These are phyloP conservation scores for Sechiopsis laciniata DNA, from an alignment of 306 rosid genomes.

Conservation along the genomic window DNA sequence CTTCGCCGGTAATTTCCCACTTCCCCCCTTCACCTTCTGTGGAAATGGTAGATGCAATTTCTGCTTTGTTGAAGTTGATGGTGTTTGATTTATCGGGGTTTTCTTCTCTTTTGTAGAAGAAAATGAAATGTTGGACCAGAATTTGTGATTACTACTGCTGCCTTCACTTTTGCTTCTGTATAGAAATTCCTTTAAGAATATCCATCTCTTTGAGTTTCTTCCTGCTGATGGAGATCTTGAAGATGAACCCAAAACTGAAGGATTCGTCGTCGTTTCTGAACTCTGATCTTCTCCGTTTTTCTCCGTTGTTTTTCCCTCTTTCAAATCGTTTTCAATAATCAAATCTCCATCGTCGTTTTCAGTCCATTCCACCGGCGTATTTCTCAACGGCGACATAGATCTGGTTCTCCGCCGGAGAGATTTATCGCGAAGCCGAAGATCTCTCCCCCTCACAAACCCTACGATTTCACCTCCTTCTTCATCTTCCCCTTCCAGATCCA, in stretches of 20 bases:
- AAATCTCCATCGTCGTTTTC: conserved; percentile 30
- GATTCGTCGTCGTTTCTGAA: conserved; percentile 37
- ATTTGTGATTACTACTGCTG: conserved; percentile 67
- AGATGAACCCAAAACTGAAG: conserved; percentile 70
- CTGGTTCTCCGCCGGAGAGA: conserved; percentile 71
- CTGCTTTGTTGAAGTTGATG: conserved; percentile 1
- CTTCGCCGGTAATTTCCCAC: conserved; percentile 33
- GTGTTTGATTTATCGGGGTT: conserved; percentile 1
- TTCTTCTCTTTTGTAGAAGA: conserved; percentile 68
- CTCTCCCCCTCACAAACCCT: conserved; percentile 64
- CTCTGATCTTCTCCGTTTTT: conserved; percentile 27
- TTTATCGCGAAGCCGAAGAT: conserved; percentile 61
- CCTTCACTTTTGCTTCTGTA: conserved; percentile 93
- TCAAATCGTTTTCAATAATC: conserved; percentile 27
- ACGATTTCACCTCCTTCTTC: conserved; percentile 20
- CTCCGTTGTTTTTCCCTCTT: conserved; percentile 27
- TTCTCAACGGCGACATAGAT: conserved; percentile 89
- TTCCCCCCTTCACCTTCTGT: conserved; percentile 29
- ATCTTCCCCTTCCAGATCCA: conserved; percentile 61
- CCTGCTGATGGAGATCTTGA: conserved; percentile 93
- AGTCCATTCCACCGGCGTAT: conserved; percentile 41
- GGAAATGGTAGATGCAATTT: not conserved
- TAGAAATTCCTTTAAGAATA: conserved; percentile 76
- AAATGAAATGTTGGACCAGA: conserved; percentile 80
- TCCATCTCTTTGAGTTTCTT: conserved; percentile 83